Evolutionary conservation across 768 basidiomycete species (phyloP), one percentile per base, ranked within the genome.

Genomic region (Aureoboletus auriporus): DNA sequence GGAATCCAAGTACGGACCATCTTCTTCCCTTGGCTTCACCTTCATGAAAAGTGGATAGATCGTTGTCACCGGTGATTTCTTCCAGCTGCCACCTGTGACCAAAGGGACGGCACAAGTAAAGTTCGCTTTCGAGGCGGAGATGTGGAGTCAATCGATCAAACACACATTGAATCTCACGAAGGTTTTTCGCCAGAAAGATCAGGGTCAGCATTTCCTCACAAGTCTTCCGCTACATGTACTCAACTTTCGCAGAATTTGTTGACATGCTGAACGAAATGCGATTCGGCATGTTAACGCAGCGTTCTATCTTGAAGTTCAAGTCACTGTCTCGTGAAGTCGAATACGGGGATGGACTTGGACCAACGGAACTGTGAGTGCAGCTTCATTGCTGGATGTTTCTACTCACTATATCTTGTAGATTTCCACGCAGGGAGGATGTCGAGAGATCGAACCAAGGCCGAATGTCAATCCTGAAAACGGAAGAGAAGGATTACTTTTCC

Each of bases 261-360:
- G 77, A 90, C 65, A 98, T 98, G 93, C 74, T 98, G 43, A 99
- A 97, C 63, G 93, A 98, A 66, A 98, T 98, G 96, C 83, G 96
- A 13, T 95, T 92, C 57, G 96, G 96, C 4, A 70, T 57, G 14
- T 68, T 98, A 29, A 77, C 83, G 1, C 52, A 60, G 3, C 69
- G 71, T 17, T 93, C 93, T 0, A 83, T 93, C 50, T 47, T 60
- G 29, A 82, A 76, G 47, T 97, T 98, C 73, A 78, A 66, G 55
- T 70, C 69, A 1, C 72, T 98, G n/a, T 75, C 80, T 2, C 74
- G 93, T 30, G 66, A 74, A n/a, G 82, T 94, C 16, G 50, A 71
- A 3, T 93, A 91, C 56, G 76, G 79, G 8, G 93, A 96, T 58
- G 90, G 86, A 0, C 73, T 96, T 13, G 86, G 79, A 30, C 83